Evolutionary conservation across 768 basidiomycete species (phyloP).

Genomic region (Omphalotus guepiniiformis): DNA sequence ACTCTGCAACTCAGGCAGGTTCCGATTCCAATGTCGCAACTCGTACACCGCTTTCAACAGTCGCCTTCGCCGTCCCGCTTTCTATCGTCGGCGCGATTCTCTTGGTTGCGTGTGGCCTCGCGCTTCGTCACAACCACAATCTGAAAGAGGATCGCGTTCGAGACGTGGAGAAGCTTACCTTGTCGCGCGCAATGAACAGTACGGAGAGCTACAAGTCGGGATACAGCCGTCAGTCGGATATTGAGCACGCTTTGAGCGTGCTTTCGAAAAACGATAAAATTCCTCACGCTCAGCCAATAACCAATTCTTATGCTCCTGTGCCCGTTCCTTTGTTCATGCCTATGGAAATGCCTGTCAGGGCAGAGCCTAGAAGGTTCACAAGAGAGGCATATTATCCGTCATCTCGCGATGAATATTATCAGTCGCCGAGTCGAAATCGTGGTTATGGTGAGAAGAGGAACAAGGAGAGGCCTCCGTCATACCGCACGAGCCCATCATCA

Average conservation of each 20-base stretch:
- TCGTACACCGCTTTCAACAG: conserved; percentile 21
- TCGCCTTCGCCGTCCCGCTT: conserved; percentile 30
- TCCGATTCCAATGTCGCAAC: conserved; percentile 18
- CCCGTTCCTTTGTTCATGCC: conserved; percentile 9
- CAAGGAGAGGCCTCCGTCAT: conserved; percentile 2
- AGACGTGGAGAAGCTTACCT: conserved; percentile 2
- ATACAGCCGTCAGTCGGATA: conserved; percentile 7
- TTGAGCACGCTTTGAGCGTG: conserved; percentile 7
- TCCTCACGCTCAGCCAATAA: too few relatives aligned
- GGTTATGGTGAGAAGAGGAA: background rate
- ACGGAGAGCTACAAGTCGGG: conserved; percentile 1
- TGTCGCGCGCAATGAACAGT: background rate
- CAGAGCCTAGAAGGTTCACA: conserved; percentile 4
- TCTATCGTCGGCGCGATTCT: conserved; percentile 28
- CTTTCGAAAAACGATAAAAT: conserved; percentile 1
- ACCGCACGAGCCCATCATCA: background rate
- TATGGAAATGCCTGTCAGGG: background rate
- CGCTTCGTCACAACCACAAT: conserved; percentile 24
- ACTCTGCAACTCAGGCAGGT: conserved; percentile 5
- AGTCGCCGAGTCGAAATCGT: background rate
- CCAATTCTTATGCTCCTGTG: background rate
- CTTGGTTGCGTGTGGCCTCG: conserved; percentile 24
- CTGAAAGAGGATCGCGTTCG: conserved; percentile 9
- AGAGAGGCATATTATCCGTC: conserved; percentile 1
- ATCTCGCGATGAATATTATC: background rate